Percentiles rank a stretch among this genome's conserved stretches.
Evolutionary conservation across 192 early-diverging fungal genomes (phyloP).

Genomic region (Coemansia sp.): DNA sequence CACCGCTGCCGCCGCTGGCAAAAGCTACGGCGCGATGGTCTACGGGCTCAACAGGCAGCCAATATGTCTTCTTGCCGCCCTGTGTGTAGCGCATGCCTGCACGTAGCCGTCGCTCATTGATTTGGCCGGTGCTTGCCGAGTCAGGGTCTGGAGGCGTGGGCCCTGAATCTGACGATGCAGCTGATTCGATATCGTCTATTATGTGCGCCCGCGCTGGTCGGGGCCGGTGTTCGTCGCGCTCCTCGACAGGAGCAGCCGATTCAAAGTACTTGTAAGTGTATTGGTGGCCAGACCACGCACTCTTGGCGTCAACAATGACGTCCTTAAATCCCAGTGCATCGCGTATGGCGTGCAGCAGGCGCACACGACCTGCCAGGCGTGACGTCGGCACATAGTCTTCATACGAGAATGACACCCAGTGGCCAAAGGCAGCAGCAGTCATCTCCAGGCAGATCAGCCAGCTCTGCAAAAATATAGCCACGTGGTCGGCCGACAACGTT

Average conservation of each 20-base stretch:
- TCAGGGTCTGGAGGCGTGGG: background rate
- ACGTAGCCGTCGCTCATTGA: constrained; percentile 53
- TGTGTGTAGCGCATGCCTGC: constrained; percentile 58
- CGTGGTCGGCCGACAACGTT: constrained; percentile 58
- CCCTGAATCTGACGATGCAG: constrained; percentile 9
- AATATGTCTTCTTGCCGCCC: constrained; percentile 57
- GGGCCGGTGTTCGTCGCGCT: constrained; percentile 58
- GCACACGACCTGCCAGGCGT: constrained; percentile 70
- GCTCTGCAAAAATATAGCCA: constrained; percentile 84
- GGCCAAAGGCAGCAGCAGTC: constrained; percentile 75
- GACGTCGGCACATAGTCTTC: constrained; percentile 71
- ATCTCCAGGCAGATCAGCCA: constrained; percentile 91
- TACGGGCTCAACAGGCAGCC: constrained; percentile 54
- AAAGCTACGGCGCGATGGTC: constrained; percentile 46
- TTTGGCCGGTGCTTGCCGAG: constrained; percentile 13
- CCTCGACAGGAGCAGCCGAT: constrained; percentile 60
- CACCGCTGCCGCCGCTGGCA: constrained; percentile 37
- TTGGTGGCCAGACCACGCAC: constrained; percentile 72
- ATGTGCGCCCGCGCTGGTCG: constrained; percentile 41
- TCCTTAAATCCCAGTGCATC: constrained; percentile 85
- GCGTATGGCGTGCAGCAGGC: constrained; percentile 71
- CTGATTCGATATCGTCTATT: constrained; percentile 32
- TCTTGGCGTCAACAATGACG: constrained; percentile 74
- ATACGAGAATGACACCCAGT: constrained; percentile 83
- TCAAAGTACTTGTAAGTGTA: constrained; percentile 83